Evolutionary conservation across 2,329 filamentous ascomycete species (phyloP).

Genomic region (Rhytidhysteron rufulum): DNA sequence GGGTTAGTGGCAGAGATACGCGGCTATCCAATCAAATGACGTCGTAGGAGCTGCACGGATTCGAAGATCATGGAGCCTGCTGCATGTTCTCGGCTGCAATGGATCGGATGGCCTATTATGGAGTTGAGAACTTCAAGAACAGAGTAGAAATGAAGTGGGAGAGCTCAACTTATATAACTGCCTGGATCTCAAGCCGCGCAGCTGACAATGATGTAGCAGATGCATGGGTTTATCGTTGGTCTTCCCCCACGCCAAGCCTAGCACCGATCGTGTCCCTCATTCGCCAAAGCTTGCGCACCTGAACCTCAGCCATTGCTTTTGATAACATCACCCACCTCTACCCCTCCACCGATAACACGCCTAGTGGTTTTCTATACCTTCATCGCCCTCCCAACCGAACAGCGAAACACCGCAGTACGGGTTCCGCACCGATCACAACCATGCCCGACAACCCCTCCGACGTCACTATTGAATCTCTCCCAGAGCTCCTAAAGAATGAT

Average conservation of each 20-base stretch:
- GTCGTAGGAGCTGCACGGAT: not conserved
- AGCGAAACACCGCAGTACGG: not conserved
- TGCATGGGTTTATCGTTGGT: not conserved
- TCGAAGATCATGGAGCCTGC: too few relatives aligned
- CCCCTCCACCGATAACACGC: too few relatives aligned
- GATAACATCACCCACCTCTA: not conserved
- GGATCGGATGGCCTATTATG: too few relatives aligned
- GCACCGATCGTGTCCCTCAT: conserved; percentile 19
- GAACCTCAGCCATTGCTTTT: conserved; percentile 2
- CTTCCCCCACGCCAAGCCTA: conserved; percentile 5
- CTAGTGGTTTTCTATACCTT: too few relatives aligned
- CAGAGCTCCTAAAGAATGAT: conserved; percentile 66
- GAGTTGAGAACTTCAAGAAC: too few relatives aligned
- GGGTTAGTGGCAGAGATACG: too few relatives aligned
- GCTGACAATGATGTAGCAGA: not conserved
- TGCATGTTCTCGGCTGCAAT: too few relatives aligned
- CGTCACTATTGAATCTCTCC: conserved; percentile 63
- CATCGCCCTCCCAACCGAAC: too few relatives aligned
- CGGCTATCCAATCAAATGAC: not conserved
- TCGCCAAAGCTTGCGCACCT: conserved; percentile 19
- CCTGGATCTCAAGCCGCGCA: not conserved
- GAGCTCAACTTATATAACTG: too few relatives aligned
- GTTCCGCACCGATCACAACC: not conserved
- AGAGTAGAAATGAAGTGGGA: too few relatives aligned
- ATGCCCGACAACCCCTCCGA: conserved; percentile 27